Conservation (phyloP, 2,329 filamentous ascomycete species). For the Neobulgaria alba region DNA sequence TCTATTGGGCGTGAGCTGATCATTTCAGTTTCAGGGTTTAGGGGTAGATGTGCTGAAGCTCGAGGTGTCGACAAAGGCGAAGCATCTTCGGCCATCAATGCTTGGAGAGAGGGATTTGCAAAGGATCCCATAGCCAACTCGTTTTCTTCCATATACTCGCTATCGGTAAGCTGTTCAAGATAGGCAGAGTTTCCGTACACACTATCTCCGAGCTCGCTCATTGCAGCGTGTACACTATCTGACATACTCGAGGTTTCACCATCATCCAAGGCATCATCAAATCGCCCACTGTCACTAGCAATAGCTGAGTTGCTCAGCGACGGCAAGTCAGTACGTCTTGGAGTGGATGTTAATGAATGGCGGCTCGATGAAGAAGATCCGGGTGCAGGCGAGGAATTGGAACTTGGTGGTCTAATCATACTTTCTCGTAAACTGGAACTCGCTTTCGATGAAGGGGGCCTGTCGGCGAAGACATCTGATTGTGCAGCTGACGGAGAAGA, state of each 20-base stretch:
- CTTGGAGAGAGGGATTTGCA: neutral
- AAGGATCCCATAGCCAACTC: conserved; percentile 2
- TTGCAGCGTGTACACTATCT: conserved; percentile 12
- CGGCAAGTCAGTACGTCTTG: conserved; percentile 3
- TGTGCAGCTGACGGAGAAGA: conserved; percentile 46
- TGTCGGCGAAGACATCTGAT: conserved; percentile 34
- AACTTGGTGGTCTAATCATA: conserved; percentile 11
- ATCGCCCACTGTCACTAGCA: conserved; percentile 25
- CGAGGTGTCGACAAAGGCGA: conserved; percentile 42
- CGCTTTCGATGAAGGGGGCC: conserved; percentile 21
- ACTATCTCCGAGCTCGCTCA: conserved; percentile 22
- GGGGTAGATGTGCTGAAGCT: conserved; percentile 34
- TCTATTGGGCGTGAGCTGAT: neutral
- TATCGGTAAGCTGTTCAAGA: conserved; percentile 26
- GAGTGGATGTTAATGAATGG: conserved; percentile 13
- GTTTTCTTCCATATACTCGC: conserved; percentile 21
- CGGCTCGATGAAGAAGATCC: conserved; percentile 14
- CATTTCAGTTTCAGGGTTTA: neutral
- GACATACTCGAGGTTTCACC: conserved; percentile 18
- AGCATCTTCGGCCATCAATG: conserved; percentile 2
- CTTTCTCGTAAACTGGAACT: conserved; percentile 31
- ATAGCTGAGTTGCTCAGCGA: conserved; percentile 14
- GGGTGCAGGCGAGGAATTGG: conserved; percentile 12
- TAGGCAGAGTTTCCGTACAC: conserved; percentile 25
- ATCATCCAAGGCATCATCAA: conserved; percentile 30